phyloP scores from a whole-genome alignment of 2,329 filamentous ascomycete species.

The Xylariaceae sp. region DNA sequence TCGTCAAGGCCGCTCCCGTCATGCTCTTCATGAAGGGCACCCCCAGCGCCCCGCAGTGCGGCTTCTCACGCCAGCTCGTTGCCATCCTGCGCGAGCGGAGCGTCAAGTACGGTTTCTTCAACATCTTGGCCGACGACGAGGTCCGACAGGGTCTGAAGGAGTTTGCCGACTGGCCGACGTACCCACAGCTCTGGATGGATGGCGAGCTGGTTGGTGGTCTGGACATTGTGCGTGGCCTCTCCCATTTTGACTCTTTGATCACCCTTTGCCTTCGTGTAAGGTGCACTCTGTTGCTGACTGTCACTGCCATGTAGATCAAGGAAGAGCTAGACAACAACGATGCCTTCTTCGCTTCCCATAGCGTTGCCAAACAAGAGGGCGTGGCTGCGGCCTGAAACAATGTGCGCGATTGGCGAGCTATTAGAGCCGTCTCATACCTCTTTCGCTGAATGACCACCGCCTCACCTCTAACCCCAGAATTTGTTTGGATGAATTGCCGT shows the following conservation, averaged over 20 bases:
- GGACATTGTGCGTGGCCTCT: constrained; percentile 73
- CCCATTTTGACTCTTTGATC: neutral
- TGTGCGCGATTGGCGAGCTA: neutral
- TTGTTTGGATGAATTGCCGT: too few species aligned
- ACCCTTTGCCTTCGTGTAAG: neutral
- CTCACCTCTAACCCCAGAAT: too few species aligned
- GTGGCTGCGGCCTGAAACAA: constrained; percentile 31
- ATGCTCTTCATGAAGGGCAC: constrained; percentile 99
- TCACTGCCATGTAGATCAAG: constrained; percentile 63
- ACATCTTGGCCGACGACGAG: constrained; percentile 96
- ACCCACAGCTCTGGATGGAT: constrained; percentile 88
- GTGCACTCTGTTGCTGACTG: neutral
- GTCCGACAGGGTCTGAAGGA: constrained; percentile 95
- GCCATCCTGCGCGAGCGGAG: constrained; percentile 81
- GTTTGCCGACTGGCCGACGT: constrained; percentile 98
- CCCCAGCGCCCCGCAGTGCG: constrained; percentile 80
- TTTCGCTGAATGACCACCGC: too few species aligned
- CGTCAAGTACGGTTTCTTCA: constrained; percentile 98
- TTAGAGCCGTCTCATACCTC: too few species aligned
- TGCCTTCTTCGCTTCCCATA: constrained; percentile 77
- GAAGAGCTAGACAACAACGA: constrained; percentile 84
- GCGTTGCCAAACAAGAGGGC: constrained; percentile 44
- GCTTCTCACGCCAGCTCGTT: constrained; percentile 90
- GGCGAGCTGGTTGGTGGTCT: constrained; percentile 90
- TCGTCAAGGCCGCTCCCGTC: constrained; percentile 92